Conservation (phyloP, 2,329 filamentous ascomycete species). For the Hymenoscyphus occultus region DNA sequence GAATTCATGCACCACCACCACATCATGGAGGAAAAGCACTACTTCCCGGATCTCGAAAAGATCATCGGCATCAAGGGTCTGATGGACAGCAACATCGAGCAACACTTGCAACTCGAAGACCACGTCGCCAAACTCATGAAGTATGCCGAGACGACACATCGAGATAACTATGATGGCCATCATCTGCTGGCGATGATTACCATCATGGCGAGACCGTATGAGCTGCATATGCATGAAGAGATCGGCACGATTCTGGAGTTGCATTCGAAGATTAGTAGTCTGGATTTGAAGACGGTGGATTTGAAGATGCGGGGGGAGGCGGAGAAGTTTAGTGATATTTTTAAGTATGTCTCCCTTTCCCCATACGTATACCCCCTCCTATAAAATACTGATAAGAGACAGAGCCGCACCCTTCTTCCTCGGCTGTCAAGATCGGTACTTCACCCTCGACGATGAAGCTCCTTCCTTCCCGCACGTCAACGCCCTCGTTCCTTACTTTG, state of each 20-base stretch:
- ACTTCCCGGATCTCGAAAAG: conserved; percentile 39
- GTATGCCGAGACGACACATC: conserved; percentile 30
- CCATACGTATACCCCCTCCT: neutral
- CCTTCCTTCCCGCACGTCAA: conserved; percentile 28
- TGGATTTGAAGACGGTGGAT: conserved; percentile 23
- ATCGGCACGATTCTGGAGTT: conserved; percentile 32
- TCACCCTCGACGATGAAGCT: conserved; percentile 20
- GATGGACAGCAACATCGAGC: conserved; percentile 37
- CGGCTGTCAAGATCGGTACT: conserved; percentile 21
- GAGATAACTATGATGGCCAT: conserved; percentile 28
- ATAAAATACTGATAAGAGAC: neutral
- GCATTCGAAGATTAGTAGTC: conserved; percentile 21
- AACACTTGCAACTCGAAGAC: conserved; percentile 37
- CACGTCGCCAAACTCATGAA: conserved; percentile 31
- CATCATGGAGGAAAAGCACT: conserved; percentile 35
- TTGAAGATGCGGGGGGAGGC: conserved; percentile 18
- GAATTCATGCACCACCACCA: conserved; percentile 39
- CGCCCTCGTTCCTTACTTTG: conserved; percentile 23
- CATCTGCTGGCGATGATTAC: conserved; percentile 30
- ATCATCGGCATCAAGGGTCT: conserved; percentile 32
- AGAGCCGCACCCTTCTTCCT: conserved; percentile 28
- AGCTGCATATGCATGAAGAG: conserved; percentile 35
- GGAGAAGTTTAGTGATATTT: conserved; percentile 28
- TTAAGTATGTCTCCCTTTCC: conserved; percentile 20
- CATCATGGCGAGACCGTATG: conserved; percentile 26